Conservation (phyloP, 768 basidiomycete genomes). For the Mrakia blollopis region DNA sequence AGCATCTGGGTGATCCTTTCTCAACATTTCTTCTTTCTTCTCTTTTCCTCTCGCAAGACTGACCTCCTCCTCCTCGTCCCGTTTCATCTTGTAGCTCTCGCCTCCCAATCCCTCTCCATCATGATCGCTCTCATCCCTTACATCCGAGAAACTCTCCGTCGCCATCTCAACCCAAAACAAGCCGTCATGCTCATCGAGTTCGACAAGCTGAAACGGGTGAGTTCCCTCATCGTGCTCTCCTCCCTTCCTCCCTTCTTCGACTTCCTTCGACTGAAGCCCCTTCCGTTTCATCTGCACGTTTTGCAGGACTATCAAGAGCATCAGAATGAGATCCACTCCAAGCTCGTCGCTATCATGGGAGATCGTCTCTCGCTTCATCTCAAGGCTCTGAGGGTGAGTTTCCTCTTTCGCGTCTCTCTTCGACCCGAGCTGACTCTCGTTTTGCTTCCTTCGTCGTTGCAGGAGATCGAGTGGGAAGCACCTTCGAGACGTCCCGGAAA, state of each 20-base stretch:
- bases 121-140: slow-evolving; percentile 92
- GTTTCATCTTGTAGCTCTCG: slow-evolving; percentile 61
- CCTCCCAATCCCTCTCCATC: slow-evolving; percentile 91
- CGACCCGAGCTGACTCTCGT: not conserved
- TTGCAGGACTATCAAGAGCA: slow-evolving; percentile 93
- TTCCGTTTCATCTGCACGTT: not conserved
- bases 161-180: slow-evolving; percentile 89
- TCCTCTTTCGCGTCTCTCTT: not conserved
- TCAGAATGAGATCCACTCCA: slow-evolving; percentile 97
- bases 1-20: slow-evolving; percentile 81
- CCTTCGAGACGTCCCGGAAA: slow-evolving; percentile 43
- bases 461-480: slow-evolving; percentile 75
- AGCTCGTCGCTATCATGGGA: slow-evolving; percentile 96
- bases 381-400: slow-evolving; percentile 65
- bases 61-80: not conserved
- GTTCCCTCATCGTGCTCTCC: slow-evolving; percentile 39
- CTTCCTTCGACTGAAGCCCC: not conserved
- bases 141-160: slow-evolving; percentile 86
- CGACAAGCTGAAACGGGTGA: slow-evolving; percentile 91
- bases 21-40: not conserved
- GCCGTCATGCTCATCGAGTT: slow-evolving; percentile 96
- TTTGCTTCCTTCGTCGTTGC: not conserved
- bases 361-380: slow-evolving; percentile 84
- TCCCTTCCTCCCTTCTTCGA: not conserved
- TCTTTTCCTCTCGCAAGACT: not conserved